Conservation (phyloP, 2,329 filamentous ascomycete genomes). For the Acarospora socialis region DNA sequence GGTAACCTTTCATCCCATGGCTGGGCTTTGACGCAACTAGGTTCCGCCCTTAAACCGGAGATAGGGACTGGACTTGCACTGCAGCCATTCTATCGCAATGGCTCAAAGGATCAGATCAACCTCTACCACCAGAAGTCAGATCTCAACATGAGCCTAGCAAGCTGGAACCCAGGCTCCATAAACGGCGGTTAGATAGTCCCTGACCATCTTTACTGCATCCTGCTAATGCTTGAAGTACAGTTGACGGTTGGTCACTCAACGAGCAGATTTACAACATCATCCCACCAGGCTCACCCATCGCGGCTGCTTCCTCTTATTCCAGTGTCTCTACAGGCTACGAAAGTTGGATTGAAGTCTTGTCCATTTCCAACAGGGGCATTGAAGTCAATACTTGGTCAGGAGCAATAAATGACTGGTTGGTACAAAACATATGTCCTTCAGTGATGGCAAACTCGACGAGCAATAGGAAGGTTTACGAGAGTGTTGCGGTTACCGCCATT, state of each 20-base stretch:
- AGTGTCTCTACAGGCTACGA: constrained; percentile 8
- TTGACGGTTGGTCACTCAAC: constrained; percentile 5
- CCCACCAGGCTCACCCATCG: constrained; percentile 7
- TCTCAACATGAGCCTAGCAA: constrained; percentile 6
- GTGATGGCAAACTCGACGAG: constrained; percentile 8
- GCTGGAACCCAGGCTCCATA: constrained; percentile 1
- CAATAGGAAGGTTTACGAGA: constrained; percentile 2
- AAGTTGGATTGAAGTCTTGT: constrained; percentile 10
- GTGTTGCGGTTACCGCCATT: constrained; percentile 9
- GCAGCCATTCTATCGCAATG: constrained; percentile 5
- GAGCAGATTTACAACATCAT: constrained; percentile 3
- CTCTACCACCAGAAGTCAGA: constrained; percentile 7
- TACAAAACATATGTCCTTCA: constrained; percentile 4
- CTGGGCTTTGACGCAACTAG: constrained; percentile 9
- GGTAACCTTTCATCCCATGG: constrained; percentile 8
- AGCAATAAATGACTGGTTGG: constrained; percentile 5
- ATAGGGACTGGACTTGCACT: constrained; percentile 10
- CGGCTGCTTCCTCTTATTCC: constrained; percentile 8
- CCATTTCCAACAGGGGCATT: constrained; percentile 5
- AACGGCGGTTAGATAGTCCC: neutral
- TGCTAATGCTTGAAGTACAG: constrained; percentile 6
- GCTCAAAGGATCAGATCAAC: constrained; percentile 5
- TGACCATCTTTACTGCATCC: neutral
- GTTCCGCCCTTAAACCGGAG: constrained; percentile 5
- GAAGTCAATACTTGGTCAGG: constrained; percentile 9